Conservation (phyloP, 345 rosid genomes). For the Sonneratia alba region DNA sequence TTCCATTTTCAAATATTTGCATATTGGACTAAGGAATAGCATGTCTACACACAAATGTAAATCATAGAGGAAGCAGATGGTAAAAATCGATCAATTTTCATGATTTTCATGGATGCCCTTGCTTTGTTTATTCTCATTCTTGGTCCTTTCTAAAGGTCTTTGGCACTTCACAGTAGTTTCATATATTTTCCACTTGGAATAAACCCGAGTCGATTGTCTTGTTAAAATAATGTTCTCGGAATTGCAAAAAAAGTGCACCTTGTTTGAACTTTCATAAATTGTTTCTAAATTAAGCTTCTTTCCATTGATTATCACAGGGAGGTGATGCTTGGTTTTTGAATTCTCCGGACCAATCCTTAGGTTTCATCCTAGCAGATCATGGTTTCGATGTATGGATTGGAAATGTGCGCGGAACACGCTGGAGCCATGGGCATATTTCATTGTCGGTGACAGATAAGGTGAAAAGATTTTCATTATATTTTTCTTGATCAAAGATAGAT, state of each 20-base stretch:
- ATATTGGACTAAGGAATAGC: neutral
- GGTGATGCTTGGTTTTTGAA: constrained; percentile 88
- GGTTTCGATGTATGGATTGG: constrained; percentile 94
- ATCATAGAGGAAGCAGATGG: neutral
- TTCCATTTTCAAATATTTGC: neutral
- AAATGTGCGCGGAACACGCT: constrained; percentile 86
- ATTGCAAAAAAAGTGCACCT: neutral
- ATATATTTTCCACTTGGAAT: neutral
- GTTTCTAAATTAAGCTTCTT: neutral
- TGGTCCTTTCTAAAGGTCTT: neutral
- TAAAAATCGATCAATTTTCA: neutral
- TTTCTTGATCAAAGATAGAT: neutral
- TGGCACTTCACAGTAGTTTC: neutral
- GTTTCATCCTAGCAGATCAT: constrained; percentile 78
- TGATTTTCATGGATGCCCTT: neutral
- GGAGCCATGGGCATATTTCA: constrained; percentile 72
- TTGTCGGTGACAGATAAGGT: constrained; percentile 69
- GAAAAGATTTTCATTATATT: neutral
- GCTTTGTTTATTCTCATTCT: neutral
- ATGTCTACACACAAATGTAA: neutral
- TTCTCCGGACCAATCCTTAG: constrained; percentile 54
- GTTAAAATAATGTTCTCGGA: neutral
- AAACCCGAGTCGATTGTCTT: neutral
- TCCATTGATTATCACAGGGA: constrained; percentile 27
- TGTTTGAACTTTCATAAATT: neutral